These are phyloP conservation scores for Ilyonectria mors-panacis DNA, from an alignment of 2,329 filamentous ascomycete genomes.

Conservation along the genomic window DNA sequence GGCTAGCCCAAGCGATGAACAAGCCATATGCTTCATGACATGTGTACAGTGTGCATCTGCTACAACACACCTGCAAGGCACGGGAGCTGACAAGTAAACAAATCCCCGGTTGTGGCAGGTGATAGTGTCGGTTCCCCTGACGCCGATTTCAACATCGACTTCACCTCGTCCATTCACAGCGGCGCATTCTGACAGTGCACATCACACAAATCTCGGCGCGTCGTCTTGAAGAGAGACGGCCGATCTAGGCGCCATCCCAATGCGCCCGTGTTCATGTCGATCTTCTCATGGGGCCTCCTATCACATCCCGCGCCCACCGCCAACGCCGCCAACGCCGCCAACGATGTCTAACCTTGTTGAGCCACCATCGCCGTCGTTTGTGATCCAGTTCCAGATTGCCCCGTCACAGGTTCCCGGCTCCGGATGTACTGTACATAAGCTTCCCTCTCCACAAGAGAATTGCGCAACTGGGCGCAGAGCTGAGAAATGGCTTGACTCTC, in stretches of 20 bases:
- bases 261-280: constrained; percentile 15
- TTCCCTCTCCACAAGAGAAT: neutral
- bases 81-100: neutral
- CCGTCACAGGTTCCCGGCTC: neutral
- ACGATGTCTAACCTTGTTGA: constrained; percentile 18
- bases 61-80: neutral
- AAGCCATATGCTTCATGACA: neutral
- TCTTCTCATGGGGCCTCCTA: neutral
- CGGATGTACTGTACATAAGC: neutral
- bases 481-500: neutral
- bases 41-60: neutral
- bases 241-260: constrained; percentile 30
- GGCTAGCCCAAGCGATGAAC: neutral
- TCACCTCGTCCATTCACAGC: constrained; percentile 13
- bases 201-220: constrained; percentile 23
- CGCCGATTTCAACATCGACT: constrained; percentile 11
- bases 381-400: constrained; percentile 6
- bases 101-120: neutral
- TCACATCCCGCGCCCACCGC: constrained; percentile 21
- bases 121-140: constrained; percentile 6
- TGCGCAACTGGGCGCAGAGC: neutral
- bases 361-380: constrained; percentile 18
- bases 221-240: constrained; percentile 10
- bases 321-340: constrained; percentile 1
- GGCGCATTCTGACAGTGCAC: neutral